A percentile compares a stretch with the other conserved stretches of the same genome.
Conservation (phyloP, 768 basidiomycete genomes). For the Chiua virens region DNA sequence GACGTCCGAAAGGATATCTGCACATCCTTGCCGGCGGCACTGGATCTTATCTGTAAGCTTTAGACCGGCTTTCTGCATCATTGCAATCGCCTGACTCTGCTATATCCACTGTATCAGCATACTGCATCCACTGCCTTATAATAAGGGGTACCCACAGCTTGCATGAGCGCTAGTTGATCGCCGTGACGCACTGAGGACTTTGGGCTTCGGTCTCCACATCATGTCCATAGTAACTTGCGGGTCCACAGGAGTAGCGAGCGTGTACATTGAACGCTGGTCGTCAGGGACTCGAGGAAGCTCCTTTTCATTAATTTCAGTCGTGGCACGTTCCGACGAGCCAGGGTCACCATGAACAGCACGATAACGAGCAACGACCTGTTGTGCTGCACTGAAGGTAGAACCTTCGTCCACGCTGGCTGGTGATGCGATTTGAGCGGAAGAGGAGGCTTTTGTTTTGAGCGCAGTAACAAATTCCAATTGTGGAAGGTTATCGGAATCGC, state of each 20-base stretch:
- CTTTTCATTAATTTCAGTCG: slow-evolving; percentile 13
- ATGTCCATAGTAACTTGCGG: slow-evolving; percentile 25
- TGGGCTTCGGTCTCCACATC: slow-evolving; percentile 33
- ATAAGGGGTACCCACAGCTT: slow-evolving; percentile 37
- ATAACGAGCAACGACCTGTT: slow-evolving; percentile 20
- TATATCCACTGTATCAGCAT: slow-evolving; percentile 6
- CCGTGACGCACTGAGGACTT: slow-evolving; percentile 36
- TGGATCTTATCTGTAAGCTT: slow-evolving; percentile 34
- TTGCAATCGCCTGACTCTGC: slow-evolving; percentile 26
- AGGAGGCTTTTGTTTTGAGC: not conserved
- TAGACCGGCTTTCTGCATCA: slow-evolving; percentile 28
- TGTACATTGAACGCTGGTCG: slow-evolving; percentile 28
- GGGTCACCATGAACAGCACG: slow-evolving; percentile 9
- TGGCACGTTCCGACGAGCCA: not conserved
- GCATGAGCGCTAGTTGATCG: slow-evolving; percentile 35
- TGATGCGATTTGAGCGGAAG: slow-evolving; percentile 1
- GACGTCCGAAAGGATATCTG: slow-evolving; percentile 40
- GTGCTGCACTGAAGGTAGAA: slow-evolving; percentile 20
- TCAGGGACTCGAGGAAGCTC: slow-evolving; percentile 17
- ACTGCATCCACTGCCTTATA: not conserved
- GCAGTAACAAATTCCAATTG: slow-evolving; percentile 12
- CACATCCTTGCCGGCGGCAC: slow-evolving; percentile 48
- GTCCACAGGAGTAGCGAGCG: slow-evolving; percentile 14
- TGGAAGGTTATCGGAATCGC: slow-evolving; percentile 4
- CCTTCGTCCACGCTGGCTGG: not conserved